phyloP scores from a whole-genome alignment of 139 green algal genomes.

The Picochlorum sp. region DNA sequence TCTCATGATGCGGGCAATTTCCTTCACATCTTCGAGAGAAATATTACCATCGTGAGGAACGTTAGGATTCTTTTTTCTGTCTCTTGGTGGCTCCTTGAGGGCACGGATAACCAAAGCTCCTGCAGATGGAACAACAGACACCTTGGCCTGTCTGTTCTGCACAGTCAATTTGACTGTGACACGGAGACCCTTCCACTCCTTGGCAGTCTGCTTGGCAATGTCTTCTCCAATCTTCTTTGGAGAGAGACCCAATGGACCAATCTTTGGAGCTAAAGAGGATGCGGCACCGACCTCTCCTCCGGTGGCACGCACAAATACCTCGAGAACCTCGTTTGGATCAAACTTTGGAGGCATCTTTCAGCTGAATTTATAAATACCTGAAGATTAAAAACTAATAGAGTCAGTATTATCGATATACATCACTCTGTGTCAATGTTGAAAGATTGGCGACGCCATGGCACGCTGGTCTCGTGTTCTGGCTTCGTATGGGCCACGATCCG shows the following conservation, averaged over 20 bases:
- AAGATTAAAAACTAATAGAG: neutral
- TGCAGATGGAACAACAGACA: constrained; percentile 92
- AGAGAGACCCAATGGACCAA: constrained; percentile 97
- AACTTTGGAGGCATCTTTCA: constrained; percentile 91
- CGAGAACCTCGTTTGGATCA: constrained; percentile 71
- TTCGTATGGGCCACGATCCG: no score
- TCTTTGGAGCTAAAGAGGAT: constrained; percentile 97
- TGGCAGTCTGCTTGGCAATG: constrained; percentile 98
- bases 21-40: constrained; percentile 86
- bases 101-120: constrained; percentile 96
- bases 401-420: no score
- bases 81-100: constrained; percentile 88
- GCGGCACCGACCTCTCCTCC: constrained; percentile 96
- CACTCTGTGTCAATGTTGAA: no score
- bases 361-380: neutral
- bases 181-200: constrained; percentile 98
- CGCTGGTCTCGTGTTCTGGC: no score
- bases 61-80: constrained; percentile 99
- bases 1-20: constrained; percentile 93
- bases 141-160: constrained; percentile 97
- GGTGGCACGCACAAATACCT: constrained; percentile 92
- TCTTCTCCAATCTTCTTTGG: constrained; percentile 99
- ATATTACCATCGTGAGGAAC: constrained; percentile 97
- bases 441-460: no score
- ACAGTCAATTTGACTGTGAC: constrained; percentile 98